Evolutionary conservation across 2,329 filamentous ascomycete genomes (phyloP).

Genomic region (Colletotrichum eleusines): DNA sequence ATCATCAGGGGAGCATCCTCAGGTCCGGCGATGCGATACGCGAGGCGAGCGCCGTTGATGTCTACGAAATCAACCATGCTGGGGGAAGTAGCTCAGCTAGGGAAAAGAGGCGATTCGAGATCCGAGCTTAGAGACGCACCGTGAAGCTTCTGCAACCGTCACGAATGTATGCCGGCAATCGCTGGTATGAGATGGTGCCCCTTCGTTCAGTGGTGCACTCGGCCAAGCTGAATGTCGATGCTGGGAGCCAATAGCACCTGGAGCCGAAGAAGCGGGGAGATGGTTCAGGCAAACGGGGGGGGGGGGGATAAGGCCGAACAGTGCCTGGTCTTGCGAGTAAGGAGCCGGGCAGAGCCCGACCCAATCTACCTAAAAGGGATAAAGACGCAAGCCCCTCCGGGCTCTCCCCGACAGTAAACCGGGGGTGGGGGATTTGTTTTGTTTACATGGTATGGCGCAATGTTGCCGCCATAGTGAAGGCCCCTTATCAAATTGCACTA

Average conservation of each 20-base stretch:
- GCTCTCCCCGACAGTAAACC: slow-evolving; percentile 25
- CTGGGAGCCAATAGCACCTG: background rate
- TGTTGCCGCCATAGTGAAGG: background rate
- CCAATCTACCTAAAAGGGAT: slow-evolving; percentile 24
- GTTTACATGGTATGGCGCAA: too few species aligned
- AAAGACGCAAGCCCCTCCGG: slow-evolving; percentile 20
- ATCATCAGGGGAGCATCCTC: slow-evolving; percentile 50
- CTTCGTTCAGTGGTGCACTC: background rate
- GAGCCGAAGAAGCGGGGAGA: slow-evolving; percentile 25
- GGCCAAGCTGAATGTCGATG: background rate
- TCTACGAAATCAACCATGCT: slow-evolving; percentile 45
- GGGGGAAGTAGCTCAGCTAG: background rate
- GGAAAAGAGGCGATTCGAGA: background rate
- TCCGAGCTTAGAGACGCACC: too few species aligned
- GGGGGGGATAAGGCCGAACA: slow-evolving; percentile 4
- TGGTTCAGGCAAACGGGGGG: background rate
- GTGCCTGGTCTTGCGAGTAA: slow-evolving; percentile 15
- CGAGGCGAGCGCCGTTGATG: slow-evolving; percentile 51
- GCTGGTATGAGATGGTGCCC: background rate
- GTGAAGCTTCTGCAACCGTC: background rate
- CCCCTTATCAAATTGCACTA: background rate
- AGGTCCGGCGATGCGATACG: slow-evolving; percentile 49
- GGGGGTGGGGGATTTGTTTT: background rate
- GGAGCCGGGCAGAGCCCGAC: slow-evolving; percentile 20
- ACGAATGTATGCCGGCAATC: background rate